Conservation (phyloP, 1,139 yeast species). For the Hyphopichia fennica region DNA sequence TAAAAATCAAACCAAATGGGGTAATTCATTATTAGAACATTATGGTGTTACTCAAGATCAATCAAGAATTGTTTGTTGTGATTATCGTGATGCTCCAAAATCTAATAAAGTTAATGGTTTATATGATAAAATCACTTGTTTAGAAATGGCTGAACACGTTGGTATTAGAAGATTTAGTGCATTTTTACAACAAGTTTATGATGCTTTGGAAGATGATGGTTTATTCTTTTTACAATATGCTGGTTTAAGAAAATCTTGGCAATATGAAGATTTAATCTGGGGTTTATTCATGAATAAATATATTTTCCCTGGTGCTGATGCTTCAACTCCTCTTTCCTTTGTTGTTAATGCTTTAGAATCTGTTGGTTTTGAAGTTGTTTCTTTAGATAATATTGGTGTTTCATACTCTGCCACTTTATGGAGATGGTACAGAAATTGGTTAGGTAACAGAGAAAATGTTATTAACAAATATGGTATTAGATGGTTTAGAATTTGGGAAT, state of each 20-base stretch:
- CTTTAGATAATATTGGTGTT: slow-evolving; percentile 87
- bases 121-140: slow-evolving; percentile 85
- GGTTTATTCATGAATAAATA: slow-evolving; percentile 95
- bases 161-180: slow-evolving; percentile 82
- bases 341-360: slow-evolving; percentile 76
- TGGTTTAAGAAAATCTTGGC: slow-evolving; percentile 91
- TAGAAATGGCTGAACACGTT: slow-evolving; percentile 97
- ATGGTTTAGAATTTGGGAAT: slow-evolving; percentile 96
- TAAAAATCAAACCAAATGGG: slow-evolving; percentile 89
- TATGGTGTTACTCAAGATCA: slow-evolving; percentile 72
- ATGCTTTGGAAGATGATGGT: slow-evolving; percentile 91
- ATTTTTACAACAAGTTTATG: slow-evolving; percentile 77
- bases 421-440: slow-evolving; percentile 97
- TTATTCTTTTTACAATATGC: slow-evolving; percentile 85
- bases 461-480: slow-evolving; percentile 79
- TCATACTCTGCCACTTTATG: slow-evolving; percentile 90
- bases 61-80: slow-evolving; percentile 76
- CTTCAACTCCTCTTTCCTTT: slow-evolving; percentile 89
- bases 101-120: slow-evolving; percentile 57
- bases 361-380: slow-evolving; percentile 82
- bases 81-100: slow-evolving; percentile 87
- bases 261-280: slow-evolving; percentile 92
- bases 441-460: slow-evolving; percentile 76
- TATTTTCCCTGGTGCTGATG: slow-evolving; percentile 97
- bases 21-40: slow-evolving; percentile 64